phyloP scores from a whole-genome alignment of 805 yeast species.

The Suhomyces pyralidae region DNA sequence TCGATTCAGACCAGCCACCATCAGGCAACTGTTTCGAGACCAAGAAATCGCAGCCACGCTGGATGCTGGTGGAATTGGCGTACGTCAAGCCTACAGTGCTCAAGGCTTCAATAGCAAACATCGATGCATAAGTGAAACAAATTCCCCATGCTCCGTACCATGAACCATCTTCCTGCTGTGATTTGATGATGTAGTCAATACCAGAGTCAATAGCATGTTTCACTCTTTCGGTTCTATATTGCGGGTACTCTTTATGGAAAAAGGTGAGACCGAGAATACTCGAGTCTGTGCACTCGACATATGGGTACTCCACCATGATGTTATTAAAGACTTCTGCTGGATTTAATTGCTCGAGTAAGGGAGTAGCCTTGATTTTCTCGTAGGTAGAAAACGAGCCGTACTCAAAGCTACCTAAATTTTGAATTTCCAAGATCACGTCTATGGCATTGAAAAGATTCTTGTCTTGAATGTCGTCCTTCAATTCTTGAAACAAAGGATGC shows the following conservation, averaged over 20 bases:
- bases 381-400: constrained; percentile 92
- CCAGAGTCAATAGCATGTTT: constrained; percentile 71
- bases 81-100: constrained; percentile 65
- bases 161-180: constrained; percentile 79
- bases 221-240: constrained; percentile 66
- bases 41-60: constrained; percentile 81
- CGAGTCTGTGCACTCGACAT: constrained; percentile 97
- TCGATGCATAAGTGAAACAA: constrained; percentile 91
- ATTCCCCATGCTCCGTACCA: constrained; percentile 99
- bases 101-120: constrained; percentile 96
- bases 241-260: constrained; percentile 60
- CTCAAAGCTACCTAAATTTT: constrained; percentile 74
- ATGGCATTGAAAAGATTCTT: constrained; percentile 62
- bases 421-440: constrained; percentile 72
- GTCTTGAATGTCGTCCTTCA: constrained; percentile 52
- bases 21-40: constrained; percentile 72
- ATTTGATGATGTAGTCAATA: constrained; percentile 60
- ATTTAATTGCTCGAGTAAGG: constrained; percentile 70
- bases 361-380: constrained; percentile 80
- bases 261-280: constrained; percentile 84
- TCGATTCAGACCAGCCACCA: constrained; percentile 98
- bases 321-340: constrained; percentile 99
- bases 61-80: constrained; percentile 56
- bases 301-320: constrained; percentile 97
- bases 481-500: constrained; percentile 47